Percentiles rank a stretch among this genome's conserved stretches.
Conservation (phyloP, 192 early-diverging fungal genomes). For the Backusella circina region DNA sequence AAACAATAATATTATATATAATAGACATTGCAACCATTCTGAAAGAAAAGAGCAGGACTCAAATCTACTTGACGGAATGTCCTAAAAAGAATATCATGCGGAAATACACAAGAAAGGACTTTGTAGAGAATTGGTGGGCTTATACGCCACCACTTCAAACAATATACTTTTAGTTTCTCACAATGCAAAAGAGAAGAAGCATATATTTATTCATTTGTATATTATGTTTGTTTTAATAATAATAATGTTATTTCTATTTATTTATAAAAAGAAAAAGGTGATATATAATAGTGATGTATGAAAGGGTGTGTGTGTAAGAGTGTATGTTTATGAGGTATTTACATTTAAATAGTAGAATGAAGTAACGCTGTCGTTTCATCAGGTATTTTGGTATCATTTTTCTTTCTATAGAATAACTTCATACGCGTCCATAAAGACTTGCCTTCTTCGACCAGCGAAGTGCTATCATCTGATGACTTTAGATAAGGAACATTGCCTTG, state of each 20-base stretch:
- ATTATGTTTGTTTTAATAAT: conserved; percentile 2
- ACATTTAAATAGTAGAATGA: background rate
- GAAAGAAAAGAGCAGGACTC: background rate
- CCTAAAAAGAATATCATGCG: background rate
- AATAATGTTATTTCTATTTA: background rate
- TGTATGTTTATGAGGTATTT: background rate
- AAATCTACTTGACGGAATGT: background rate
- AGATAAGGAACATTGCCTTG: background rate
- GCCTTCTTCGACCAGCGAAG: conserved; percentile 10
- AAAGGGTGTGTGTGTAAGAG: background rate
- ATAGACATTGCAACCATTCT: background rate
- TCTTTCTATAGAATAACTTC: background rate
- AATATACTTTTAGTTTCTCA: background rate
- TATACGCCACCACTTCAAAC: conserved; percentile 1
- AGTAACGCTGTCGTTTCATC: conserved; percentile 8
- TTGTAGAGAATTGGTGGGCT: background rate
- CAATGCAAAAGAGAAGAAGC: background rate
- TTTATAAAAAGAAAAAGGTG: background rate
- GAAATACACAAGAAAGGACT: background rate
- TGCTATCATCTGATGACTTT: background rate
- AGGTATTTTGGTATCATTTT: background rate
- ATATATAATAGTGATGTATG: background rate
- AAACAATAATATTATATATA: background rate
- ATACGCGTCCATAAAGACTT: background rate
- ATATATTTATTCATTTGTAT: background rate